These are phyloP conservation scores for Lactarius indigo DNA, from an alignment of 768 basidiomycete species.

Conservation along the genomic window DNA sequence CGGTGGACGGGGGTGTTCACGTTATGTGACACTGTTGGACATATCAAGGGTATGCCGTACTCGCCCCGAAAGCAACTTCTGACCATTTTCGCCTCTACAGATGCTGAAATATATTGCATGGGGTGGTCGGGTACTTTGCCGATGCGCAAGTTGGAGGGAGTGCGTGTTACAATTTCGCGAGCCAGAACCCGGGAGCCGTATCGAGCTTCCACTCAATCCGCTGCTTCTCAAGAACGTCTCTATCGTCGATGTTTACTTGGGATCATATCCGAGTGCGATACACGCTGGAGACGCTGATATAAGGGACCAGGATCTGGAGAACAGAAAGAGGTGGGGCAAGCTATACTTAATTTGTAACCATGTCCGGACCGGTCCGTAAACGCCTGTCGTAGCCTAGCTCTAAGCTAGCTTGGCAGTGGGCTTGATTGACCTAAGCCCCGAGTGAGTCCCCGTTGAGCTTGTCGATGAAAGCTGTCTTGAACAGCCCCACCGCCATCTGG, in stretches of 20 bases:
- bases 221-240: slow-evolving; percentile 84
- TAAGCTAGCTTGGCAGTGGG: neutral
- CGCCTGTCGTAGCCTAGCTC: neutral
- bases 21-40: slow-evolving; percentile 82
- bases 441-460: neutral
- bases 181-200: too few relatives aligned
- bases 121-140: slow-evolving; percentile 86
- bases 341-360: too few relatives aligned
- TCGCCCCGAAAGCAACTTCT: neutral
- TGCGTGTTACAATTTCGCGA: slow-evolving; percentile 29
- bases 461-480: neutral
- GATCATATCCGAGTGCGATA: neutral
- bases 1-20: slow-evolving; percentile 76
- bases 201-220: slow-evolving; percentile 33
- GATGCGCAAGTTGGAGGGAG: slow-evolving; percentile 79
- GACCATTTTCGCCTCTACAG: slow-evolving; percentile 35
- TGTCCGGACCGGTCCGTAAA: neutral
- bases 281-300: too few relatives aligned
- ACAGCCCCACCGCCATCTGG: neutral
- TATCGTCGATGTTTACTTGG: slow-evolving; percentile 61
- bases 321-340: slow-evolving; percentile 81
- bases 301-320: slow-evolving; percentile 75
- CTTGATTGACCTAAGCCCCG: too few relatives aligned
- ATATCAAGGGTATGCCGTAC: slow-evolving; percentile 52
- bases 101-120: slow-evolving; percentile 90